Evolutionary conservation across 2,329 filamentous ascomycete species (phyloP).

Genomic region (Trichoderma polysporum): DNA sequence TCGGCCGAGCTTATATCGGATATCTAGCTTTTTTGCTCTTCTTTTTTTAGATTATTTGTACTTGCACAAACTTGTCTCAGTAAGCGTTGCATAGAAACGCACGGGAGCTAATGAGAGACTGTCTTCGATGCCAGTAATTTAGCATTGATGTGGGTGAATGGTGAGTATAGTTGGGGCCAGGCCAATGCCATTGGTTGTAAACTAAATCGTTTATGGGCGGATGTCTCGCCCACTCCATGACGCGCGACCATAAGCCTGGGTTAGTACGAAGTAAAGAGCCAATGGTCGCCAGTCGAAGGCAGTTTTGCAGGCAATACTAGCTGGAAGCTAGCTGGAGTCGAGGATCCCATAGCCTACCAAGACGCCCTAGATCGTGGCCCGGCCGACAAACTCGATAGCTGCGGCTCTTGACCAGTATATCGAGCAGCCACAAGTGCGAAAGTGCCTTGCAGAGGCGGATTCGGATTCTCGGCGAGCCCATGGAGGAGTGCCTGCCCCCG

Average conservation of each 20-base stretch:
- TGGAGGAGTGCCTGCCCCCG: constrained; percentile 9
- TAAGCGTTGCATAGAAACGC: background rate
- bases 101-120: constrained; percentile 10
- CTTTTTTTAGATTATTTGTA: background rate
- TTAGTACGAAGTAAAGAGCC: background rate
- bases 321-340: constrained; percentile 4
- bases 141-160: background rate
- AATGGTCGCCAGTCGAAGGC: background rate
- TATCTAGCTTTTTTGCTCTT: background rate
- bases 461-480: background rate
- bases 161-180: background rate
- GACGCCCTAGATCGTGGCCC: background rate
- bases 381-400: background rate
- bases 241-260: background rate
- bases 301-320: background rate
- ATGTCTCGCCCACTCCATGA: constrained; percentile 3
- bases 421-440: background rate
- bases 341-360: background rate
- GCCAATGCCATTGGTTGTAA: background rate
- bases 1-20: background rate
- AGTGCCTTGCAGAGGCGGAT: constrained; percentile 13
- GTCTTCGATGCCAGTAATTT: background rate
- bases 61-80: constrained; percentile 5
- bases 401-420: background rate
- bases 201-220: background rate